Percentiles rank a stretch among this genome's conserved stretches.
These are phyloP conservation scores for Lachancea lanzarotensis DNA, from an alignment of 805 yeast species.

Conservation along the genomic window DNA sequence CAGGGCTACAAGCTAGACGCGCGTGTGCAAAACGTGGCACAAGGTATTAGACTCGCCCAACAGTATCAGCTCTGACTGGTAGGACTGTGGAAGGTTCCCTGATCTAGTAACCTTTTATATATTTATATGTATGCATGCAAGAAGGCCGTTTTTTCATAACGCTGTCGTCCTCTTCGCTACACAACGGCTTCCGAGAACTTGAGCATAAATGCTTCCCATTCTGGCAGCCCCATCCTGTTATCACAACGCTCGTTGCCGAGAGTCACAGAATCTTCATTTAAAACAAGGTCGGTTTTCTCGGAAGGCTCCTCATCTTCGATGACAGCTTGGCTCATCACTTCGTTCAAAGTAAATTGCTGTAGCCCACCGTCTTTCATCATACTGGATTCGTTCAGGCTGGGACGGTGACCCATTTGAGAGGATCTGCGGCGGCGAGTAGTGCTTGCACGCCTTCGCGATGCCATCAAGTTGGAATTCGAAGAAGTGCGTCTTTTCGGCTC, in stretches of 20 bases:
- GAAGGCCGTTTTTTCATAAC: too few species aligned
- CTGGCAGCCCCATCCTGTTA: conserved; percentile 14
- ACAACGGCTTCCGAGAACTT: not conserved
- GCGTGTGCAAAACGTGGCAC: conserved; percentile 77
- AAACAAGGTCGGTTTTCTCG: conserved; percentile 13
- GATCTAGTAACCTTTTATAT: not conserved
- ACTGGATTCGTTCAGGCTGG: conserved; percentile 27
- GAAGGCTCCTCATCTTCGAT: conserved; percentile 16
- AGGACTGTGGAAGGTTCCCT: not conserved
- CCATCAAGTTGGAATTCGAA: conserved; percentile 2
- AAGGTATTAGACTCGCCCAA: conserved; percentile 62
- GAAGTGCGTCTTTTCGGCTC: conserved; percentile 4
- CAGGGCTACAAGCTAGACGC: conserved; percentile 83
- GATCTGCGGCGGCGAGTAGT: conserved; percentile 22
- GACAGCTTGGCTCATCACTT: conserved; percentile 26
- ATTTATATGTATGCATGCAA: not conserved
- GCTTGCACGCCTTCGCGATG: conserved; percentile 12
- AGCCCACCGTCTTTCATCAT: conserved; percentile 32
- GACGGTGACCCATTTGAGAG: conserved; percentile 25
- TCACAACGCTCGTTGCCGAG: conserved; percentile 20
- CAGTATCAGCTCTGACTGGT: conserved; percentile 23
- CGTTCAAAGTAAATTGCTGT: conserved; percentile 30
- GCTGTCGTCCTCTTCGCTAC: not conserved
- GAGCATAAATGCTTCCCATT: conserved; percentile 4
- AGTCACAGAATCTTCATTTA: conserved; percentile 28